Evolutionary conservation across 805 yeast genomes (phyloP).

Genomic region (Tetrapisispora taiwanensis): DNA sequence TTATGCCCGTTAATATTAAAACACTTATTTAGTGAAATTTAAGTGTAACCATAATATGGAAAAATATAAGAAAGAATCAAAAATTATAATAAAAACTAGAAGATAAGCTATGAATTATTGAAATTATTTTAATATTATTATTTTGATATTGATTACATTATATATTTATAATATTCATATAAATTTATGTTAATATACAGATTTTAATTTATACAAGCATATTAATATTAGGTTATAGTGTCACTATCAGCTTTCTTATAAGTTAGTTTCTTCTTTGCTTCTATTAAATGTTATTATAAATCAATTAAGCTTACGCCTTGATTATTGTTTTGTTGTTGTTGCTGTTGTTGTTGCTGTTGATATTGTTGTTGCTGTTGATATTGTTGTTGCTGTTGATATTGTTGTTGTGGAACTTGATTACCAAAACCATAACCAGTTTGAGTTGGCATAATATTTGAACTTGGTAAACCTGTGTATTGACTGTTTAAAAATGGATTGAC

Average conservation of each 20-base stretch:
- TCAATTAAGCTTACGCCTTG: slow-evolving; percentile 5
- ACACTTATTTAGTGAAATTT: too few species aligned
- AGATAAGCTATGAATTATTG: too few species aligned
- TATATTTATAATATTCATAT: background rate
- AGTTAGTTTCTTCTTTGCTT: background rate
- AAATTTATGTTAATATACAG: background rate
- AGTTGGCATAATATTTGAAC: slow-evolving; percentile 61
- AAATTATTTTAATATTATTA: background rate
- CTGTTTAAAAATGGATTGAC: slow-evolving; percentile 40
- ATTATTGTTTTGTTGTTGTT: slow-evolving; percentile 12
- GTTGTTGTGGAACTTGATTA: slow-evolving; percentile 39
- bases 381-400: slow-evolving; percentile 5
- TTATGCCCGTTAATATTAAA: background rate
- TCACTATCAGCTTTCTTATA: background rate
- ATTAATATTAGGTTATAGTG: background rate
- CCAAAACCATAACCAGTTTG: slow-evolving; percentile 95
- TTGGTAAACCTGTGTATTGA: slow-evolving; percentile 66
- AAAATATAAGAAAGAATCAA: too few species aligned
- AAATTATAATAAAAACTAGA: too few species aligned
- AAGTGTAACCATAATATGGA: too few species aligned
- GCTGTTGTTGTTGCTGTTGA: slow-evolving; percentile 28
- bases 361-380: slow-evolving; percentile 30
- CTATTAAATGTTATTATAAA: background rate
- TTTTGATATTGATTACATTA: background rate
- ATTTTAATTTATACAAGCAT: background rate